phyloP scores from a whole-genome alignment of 768 basidiomycete genomes.

The Phaeotremella skinneri region DNA sequence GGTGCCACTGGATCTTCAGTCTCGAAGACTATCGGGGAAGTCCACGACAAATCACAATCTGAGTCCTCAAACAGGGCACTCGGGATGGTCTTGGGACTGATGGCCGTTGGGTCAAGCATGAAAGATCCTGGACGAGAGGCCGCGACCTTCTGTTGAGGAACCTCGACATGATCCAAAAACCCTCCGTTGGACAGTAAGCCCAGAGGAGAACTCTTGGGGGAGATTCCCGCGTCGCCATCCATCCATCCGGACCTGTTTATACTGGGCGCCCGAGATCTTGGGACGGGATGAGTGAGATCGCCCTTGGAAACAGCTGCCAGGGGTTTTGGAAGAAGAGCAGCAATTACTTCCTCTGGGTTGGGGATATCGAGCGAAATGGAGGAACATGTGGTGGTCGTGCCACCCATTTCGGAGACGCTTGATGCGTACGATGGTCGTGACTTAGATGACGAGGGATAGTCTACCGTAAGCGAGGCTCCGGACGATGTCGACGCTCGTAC shows the following conservation, averaged over 20 bases:
- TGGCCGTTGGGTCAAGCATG: neutral
- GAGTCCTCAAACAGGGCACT: neutral
- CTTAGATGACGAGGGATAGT: neutral
- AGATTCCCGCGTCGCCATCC: slow-evolving; percentile 1
- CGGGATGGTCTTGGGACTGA: neutral
- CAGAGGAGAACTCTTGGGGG: neutral
- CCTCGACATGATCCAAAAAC: neutral
- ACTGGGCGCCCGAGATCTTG: neutral
- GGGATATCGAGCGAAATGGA: slow-evolving; percentile 1
- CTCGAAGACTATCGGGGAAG: neutral
- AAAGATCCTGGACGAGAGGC: neutral
- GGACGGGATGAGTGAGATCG: neutral
- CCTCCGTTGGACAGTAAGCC: neutral
- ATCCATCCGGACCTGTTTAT: slow-evolving; percentile 1
- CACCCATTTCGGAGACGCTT: neutral
- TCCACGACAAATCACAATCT: neutral
- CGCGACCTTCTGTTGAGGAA: neutral
- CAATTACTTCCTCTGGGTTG: neutral
- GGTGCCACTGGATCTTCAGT: too few species aligned
- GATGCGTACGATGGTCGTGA: neutral
- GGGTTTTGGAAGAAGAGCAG: neutral
- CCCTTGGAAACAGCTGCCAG: neutral
- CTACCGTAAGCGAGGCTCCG: neutral
- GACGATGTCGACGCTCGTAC: neutral
- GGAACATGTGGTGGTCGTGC: neutral